Conservation (phyloP, 176 grass and related monocot genomes). For the Tuctoria greenei region DNA sequence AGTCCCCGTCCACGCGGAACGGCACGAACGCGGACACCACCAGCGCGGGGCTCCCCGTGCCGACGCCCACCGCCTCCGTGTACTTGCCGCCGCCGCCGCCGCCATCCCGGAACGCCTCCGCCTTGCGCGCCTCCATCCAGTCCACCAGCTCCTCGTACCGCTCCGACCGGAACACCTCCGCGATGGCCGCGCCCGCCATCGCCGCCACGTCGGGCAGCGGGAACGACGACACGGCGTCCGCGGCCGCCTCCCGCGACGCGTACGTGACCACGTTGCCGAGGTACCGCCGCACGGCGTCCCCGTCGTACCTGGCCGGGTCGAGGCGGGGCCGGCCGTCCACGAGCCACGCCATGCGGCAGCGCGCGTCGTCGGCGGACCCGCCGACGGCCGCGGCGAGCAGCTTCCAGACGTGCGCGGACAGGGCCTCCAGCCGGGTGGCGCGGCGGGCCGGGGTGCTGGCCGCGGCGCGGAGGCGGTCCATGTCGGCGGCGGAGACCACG, state of each 20-base stretch:
- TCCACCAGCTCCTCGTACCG: slow-evolving; percentile 71
- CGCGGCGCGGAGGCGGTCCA: slow-evolving; percentile 42
- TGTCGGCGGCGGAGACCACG: slow-evolving; percentile 43
- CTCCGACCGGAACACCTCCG: slow-evolving; percentile 49
- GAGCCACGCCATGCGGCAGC: slow-evolving; percentile 70
- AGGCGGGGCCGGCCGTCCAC: slow-evolving; percentile 28
- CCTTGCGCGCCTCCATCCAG: slow-evolving; percentile 74
- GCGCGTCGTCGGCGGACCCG: slow-evolving; percentile 40
- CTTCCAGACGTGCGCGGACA: slow-evolving; percentile 78
- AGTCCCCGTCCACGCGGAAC: slow-evolving; percentile 54
- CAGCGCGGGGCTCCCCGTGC: slow-evolving; percentile 54
- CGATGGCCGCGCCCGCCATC: slow-evolving; percentile 40
- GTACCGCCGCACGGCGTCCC: slow-evolving; percentile 23
- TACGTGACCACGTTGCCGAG: slow-evolving; percentile 67
- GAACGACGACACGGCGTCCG: slow-evolving; percentile 19
- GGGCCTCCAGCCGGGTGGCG: slow-evolving; percentile 60
- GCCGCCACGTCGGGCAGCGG: slow-evolving; percentile 46
- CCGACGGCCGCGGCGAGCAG: slow-evolving; percentile 42
- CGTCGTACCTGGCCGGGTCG: slow-evolving; percentile 25
- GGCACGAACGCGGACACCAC: slow-evolving; percentile 54
- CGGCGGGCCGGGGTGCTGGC: slow-evolving; percentile 28
- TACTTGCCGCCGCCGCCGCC: slow-evolving; percentile 55
- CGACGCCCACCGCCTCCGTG: slow-evolving; percentile 63
- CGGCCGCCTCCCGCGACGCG: slow-evolving; percentile 42
- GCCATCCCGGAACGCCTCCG: slow-evolving; percentile 24